Evolutionary conservation across 768 basidiomycete genomes (phyloP).

Genomic region (Sporobolomyces roseus): DNA sequence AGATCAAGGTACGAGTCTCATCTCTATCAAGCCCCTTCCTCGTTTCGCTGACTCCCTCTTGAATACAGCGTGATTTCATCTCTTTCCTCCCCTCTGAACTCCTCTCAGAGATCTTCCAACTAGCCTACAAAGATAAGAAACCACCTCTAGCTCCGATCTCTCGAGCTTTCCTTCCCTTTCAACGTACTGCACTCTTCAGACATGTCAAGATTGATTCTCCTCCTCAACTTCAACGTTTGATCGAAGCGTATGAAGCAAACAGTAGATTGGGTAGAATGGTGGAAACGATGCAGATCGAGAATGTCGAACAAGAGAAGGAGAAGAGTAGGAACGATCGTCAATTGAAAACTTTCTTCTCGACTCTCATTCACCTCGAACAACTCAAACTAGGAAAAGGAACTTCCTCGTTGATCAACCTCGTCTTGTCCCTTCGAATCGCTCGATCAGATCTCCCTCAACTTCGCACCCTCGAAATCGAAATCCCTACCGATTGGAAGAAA

Average conservation of each 20-base stretch:
- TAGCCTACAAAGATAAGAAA: neutral
- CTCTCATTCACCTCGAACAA: constrained; percentile 10
- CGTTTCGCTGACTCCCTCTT: no score
- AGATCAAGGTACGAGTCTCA: no score
- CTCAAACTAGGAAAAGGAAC: neutral
- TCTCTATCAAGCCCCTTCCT: no score
- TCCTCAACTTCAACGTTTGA: neutral
- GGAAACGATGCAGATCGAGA: neutral
- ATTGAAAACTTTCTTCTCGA: constrained; percentile 10
- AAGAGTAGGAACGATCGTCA: neutral
- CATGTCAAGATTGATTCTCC: neutral
- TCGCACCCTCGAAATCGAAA: neutral
- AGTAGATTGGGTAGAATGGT: neutral
- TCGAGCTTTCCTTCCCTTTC: constrained; percentile 7
- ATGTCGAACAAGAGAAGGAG: neutral
- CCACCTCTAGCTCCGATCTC: neutral
- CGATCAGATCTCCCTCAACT: neutral
- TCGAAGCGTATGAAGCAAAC: neutral
- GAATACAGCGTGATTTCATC: constrained; percentile 4
- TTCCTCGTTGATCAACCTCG: neutral
- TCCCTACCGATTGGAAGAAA: neutral
- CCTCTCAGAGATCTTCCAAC: constrained; percentile 14
- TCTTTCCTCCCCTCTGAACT: constrained; percentile 10
- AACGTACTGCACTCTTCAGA: constrained; percentile 1
- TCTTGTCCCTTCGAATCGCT: constrained; percentile 5